Conservation (phyloP, 345 rosid genomes). For the Triadica sebifera region DNA sequence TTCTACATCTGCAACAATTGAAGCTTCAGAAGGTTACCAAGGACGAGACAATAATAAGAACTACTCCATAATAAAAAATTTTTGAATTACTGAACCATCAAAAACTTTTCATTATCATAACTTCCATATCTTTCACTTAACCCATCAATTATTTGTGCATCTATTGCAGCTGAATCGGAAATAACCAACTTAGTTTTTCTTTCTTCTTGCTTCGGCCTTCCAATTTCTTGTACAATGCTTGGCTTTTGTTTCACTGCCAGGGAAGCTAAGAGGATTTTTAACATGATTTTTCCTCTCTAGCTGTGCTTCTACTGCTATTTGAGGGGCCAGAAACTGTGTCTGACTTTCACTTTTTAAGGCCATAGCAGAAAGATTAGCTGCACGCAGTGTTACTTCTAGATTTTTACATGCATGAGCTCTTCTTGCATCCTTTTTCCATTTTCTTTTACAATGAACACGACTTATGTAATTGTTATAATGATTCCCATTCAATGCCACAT, state of each 20-base stretch:
- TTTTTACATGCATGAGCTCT: constrained; percentile 36
- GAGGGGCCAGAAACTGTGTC: constrained; percentile 7
- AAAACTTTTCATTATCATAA: too few species aligned
- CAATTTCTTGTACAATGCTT: constrained; percentile 50
- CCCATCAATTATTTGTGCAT: not conserved
- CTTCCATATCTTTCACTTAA: too few species aligned
- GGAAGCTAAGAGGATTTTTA: constrained; percentile 20
- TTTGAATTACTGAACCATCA: too few species aligned
- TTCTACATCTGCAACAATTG: too few species aligned
- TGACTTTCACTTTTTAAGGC: constrained; percentile 17
- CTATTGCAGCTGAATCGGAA: constrained; percentile 7
- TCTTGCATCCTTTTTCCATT: constrained; percentile 83
- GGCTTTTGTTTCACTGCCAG: constrained; percentile 22
- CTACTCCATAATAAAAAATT: too few species aligned
- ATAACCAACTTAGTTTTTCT: constrained; percentile 27
- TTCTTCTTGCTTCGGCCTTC: constrained; percentile 76
- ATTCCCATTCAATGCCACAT: constrained; percentile 28
- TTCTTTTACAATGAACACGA: constrained; percentile 49
- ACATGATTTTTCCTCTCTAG: constrained; percentile 22
- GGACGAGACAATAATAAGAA: too few species aligned
- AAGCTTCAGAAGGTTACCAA: too few species aligned
- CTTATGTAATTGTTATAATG: constrained; percentile 19
- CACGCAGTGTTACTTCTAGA: constrained; percentile 26
- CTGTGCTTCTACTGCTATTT: constrained; percentile 12
- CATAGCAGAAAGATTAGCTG: constrained; percentile 21